Conservation (phyloP, 2,329 filamentous ascomycete genomes). For the Beauveria brongniartii region DNA sequence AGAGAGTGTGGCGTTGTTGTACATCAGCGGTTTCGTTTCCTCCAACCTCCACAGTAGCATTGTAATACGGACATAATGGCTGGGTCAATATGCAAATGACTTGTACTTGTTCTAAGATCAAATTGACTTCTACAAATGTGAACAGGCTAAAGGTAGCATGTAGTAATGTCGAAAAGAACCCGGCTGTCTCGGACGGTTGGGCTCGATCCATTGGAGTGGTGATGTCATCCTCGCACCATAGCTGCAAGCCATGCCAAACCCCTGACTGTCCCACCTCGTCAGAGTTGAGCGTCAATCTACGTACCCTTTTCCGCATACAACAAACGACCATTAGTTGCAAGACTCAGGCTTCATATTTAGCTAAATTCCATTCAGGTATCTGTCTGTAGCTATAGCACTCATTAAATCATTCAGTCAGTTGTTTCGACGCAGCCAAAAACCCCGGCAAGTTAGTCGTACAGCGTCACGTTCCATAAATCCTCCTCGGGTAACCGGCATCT, state of each 20-base stretch:
- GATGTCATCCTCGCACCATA: conserved; percentile 7
- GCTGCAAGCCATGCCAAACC: conserved; percentile 5
- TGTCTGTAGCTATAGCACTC: background rate
- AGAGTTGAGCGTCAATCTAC: too few relatives aligned
- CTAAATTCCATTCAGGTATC: conserved; percentile 6
- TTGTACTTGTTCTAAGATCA: background rate
- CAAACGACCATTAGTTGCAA: background rate
- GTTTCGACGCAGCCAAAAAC: background rate
- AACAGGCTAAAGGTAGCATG: background rate
- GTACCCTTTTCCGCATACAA: too few relatives aligned
- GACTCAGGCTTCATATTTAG: background rate
- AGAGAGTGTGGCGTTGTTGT: background rate
- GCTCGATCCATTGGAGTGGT: conserved; percentile 2
- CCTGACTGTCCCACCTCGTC: background rate
- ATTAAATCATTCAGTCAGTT: background rate
- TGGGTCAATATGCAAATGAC: background rate
- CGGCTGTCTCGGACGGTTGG: background rate
- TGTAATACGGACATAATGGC: background rate
- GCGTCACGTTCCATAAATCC: background rate
- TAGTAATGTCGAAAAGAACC: background rate
- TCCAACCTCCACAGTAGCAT: background rate
- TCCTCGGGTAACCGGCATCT: conserved; percentile 1
- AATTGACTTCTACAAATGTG: background rate
- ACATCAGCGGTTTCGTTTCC: background rate
- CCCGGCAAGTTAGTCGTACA: background rate